Percentiles rank a stretch among this genome's conserved stretches.
Evolutionary conservation across 345 rosid genomes (phyloP).

Genomic region (Brassica juncea): DNA sequence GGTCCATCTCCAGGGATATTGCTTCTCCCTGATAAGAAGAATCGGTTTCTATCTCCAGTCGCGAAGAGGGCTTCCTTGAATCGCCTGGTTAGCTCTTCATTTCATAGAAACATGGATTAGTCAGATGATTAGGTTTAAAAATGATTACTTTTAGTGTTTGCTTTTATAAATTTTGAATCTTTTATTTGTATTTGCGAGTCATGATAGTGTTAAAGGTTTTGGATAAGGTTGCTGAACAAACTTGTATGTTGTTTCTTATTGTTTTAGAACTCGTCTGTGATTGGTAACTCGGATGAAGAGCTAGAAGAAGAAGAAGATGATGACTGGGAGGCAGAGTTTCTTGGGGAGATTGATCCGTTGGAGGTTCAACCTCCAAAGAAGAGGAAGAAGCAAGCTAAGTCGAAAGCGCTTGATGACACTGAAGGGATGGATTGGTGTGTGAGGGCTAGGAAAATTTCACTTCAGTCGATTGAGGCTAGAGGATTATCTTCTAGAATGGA

Average conservation of each 20-base stretch:
- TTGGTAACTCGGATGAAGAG: slow-evolving; percentile 33
- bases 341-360: slow-evolving; percentile 72
- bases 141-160: neutral
- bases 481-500: slow-evolving; percentile 59
- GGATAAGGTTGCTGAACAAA: slow-evolving; percentile 32
- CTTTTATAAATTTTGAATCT: neutral
- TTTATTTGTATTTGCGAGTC: neutral
- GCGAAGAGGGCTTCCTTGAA: neutral
- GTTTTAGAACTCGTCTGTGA: slow-evolving; percentile 25
- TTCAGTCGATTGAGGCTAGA: slow-evolving; percentile 72
- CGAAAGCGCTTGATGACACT: slow-evolving; percentile 51
- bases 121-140: neutral
- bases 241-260: neutral
- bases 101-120: neutral
- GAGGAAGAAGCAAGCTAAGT: slow-evolving; percentile 53
- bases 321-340: slow-evolving; percentile 76
- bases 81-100: slow-evolving; percentile 28
- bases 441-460: slow-evolving; percentile 75
- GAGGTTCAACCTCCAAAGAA: slow-evolving; percentile 61
- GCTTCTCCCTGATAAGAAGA: slow-evolving; percentile 14
- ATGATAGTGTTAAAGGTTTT: neutral
- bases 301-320: slow-evolving; percentile 39
- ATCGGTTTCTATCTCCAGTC: slow-evolving; percentile 23
- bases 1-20: slow-evolving; percentile 13
- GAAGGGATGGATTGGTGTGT: slow-evolving; percentile 95